Conservation (phyloP, 805 yeast species). For the Jamesozyma gamospora region DNA sequence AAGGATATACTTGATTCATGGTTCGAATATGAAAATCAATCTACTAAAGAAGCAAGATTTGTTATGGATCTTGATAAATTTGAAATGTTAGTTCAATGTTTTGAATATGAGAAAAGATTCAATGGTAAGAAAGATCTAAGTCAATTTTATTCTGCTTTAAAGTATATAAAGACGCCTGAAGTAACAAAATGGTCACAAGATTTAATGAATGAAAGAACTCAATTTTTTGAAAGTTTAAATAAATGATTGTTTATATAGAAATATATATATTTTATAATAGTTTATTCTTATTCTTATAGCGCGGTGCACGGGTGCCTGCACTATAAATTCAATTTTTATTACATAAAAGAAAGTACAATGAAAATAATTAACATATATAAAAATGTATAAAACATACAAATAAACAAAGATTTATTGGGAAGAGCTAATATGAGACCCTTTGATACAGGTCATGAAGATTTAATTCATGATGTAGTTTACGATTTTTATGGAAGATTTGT, state of each 20-base stretch:
- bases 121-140: constrained; percentile 47
- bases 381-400: background rate
- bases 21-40: constrained; percentile 83
- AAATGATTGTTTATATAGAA: too few relatives aligned
- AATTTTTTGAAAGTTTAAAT: background rate
- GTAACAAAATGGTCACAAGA: constrained; percentile 60
- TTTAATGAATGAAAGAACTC: constrained; percentile 37
- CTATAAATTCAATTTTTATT: too few relatives aligned
- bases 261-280: too few relatives aligned
- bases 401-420: too few relatives aligned
- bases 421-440: constrained; percentile 59
- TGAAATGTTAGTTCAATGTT: constrained; percentile 74
- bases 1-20: constrained; percentile 59
- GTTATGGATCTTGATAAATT: constrained; percentile 92
- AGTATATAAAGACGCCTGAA: constrained; percentile 59
- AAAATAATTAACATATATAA: too few relatives aligned
- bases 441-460: constrained; percentile 85
- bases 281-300: too few relatives aligned
- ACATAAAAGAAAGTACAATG: too few relatives aligned
- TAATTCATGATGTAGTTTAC: constrained; percentile 81
- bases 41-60: constrained; percentile 71
- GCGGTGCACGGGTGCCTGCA: too few relatives aligned
- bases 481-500: constrained; percentile 87
- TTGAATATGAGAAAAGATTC: constrained; percentile 67
- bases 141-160: constrained; percentile 58